phyloP scores from a whole-genome alignment of 2,329 filamentous ascomycete genomes.

The Penicillium hesseltinei region DNA sequence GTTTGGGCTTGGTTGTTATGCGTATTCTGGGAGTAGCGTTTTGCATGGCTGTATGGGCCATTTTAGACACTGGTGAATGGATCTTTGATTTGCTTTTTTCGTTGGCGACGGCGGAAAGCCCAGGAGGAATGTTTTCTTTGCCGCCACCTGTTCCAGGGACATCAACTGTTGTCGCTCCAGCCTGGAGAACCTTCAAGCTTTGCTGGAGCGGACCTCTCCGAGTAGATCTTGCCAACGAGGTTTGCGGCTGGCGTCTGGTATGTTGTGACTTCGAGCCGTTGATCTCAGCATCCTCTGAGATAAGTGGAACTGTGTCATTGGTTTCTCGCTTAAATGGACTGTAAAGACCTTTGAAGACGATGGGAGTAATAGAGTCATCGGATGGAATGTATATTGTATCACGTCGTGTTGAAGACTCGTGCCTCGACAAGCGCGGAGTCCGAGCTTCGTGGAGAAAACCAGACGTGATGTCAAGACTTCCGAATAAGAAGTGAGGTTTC shows the following conservation, averaged over 20 bases:
- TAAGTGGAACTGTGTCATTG: neutral
- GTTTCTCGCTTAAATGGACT: constrained; percentile 37
- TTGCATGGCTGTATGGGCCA: neutral
- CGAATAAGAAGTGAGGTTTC: neutral
- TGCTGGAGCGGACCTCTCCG: constrained; percentile 50
- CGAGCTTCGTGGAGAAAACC: constrained; percentile 24
- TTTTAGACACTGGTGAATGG: neutral
- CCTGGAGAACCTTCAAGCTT: constrained; percentile 41
- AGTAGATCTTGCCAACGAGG: constrained; percentile 20
- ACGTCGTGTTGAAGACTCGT: constrained; percentile 28
- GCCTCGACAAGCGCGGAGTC: constrained; percentile 36
- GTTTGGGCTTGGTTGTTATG: neutral
- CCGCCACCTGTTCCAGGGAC: constrained; percentile 55
- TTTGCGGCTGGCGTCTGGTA: constrained; percentile 32
- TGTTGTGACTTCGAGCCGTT: constrained; percentile 37
- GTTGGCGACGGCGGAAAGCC: constrained; percentile 24
- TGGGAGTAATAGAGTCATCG: constrained; percentile 44
- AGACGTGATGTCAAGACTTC: constrained; percentile 24
- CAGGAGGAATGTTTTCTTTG: constrained; percentile 63
- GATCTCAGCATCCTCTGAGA: constrained; percentile 24
- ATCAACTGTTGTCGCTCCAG: constrained; percentile 43
- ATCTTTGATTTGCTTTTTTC: constrained; percentile 10
- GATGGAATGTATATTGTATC: constrained; percentile 44
- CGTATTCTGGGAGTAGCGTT: neutral
- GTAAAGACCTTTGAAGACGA: constrained; percentile 45